phyloP scores from a whole-genome alignment of 164 flowering plant genomes.

The Protea cynaroides region DNA sequence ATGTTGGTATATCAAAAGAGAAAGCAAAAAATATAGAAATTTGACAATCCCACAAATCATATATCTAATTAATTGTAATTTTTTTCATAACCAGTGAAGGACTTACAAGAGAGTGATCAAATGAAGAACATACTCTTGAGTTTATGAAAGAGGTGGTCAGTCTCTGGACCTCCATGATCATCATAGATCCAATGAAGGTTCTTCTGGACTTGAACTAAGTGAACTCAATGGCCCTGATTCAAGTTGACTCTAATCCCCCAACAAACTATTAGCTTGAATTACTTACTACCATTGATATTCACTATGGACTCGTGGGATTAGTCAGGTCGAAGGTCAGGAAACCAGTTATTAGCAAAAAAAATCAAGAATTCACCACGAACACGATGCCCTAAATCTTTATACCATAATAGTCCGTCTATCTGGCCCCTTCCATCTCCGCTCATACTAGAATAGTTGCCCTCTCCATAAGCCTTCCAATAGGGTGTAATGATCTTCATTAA shows the following conservation, averaged over 20 bases:
- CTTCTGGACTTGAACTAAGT: constrained; percentile 59
- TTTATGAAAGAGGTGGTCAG: constrained; percentile 56
- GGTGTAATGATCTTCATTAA: constrained; percentile 53
- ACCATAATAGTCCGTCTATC: constrained; percentile 68
- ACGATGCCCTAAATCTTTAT: constrained; percentile 73
- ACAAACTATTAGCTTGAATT: constrained; percentile 64
- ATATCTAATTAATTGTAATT: too few species aligned
- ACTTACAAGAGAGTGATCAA: neutral
- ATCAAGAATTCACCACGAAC: constrained; percentile 78
- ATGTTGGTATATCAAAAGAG: too few species aligned
- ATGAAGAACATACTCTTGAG: constrained; percentile 61
- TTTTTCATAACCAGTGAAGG: too few species aligned
- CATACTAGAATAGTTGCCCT: constrained; percentile 35
- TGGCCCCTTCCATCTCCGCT: constrained; percentile 43
- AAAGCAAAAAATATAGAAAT: too few species aligned
- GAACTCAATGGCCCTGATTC: constrained; percentile 84
- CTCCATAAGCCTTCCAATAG: constrained; percentile 74
- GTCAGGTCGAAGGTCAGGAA: too few species aligned
- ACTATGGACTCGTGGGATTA: too few species aligned
- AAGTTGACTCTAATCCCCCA: constrained; percentile 82
- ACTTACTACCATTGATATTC: constrained; percentile 96
- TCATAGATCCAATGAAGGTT: constrained; percentile 93
- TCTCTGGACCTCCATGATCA: constrained; percentile 97
- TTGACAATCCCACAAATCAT: too few species aligned
- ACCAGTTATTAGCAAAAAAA: too few species aligned